Evolutionary conservation across 805 yeast genomes (phyloP).

Genomic region (Starmerella scarabaei): DNA sequence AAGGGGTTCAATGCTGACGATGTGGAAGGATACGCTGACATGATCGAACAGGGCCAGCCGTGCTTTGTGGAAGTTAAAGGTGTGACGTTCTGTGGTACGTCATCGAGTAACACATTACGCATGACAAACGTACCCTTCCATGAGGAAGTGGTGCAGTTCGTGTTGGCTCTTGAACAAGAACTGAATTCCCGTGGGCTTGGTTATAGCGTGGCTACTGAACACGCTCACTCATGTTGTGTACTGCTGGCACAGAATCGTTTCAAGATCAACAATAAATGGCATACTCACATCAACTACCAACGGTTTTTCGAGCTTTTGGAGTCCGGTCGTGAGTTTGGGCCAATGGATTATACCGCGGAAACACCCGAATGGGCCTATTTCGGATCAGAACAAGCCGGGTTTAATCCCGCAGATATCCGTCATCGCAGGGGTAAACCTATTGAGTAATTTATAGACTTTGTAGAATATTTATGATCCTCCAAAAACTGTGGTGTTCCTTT

Average conservation of each 20-base stretch:
- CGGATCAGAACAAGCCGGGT: constrained; percentile 77
- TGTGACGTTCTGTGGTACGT: constrained; percentile 89
- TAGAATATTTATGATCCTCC: no score
- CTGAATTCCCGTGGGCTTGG: constrained; percentile 51
- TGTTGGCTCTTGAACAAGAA: constrained; percentile 46
- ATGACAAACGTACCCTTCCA: constrained; percentile 94
- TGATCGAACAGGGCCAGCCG: constrained; percentile 70
- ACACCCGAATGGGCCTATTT: constrained; percentile 89
- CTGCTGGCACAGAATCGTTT: constrained; percentile 66
- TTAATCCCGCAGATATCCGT: constrained; percentile 69
- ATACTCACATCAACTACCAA: constrained; percentile 76
- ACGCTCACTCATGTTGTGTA: constrained; percentile 89
- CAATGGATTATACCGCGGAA: constrained; percentile 64
- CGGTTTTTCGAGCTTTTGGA: constrained; percentile 58
- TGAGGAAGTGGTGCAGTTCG: constrained; percentile 75
- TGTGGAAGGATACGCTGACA: constrained; percentile 62
- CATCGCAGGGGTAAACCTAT: constrained; percentile 31
- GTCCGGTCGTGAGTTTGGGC: constrained; percentile 53
- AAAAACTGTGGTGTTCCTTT: no score
- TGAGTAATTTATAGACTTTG: constrained; percentile 6
- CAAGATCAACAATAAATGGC: constrained; percentile 61
- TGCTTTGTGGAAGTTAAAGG: constrained; percentile 88
- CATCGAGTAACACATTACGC: constrained; percentile 79
- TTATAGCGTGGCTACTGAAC: constrained; percentile 86
- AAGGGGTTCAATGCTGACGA: constrained; percentile 86